Conservation (phyloP, 2,329 filamentous ascomycete species). For the Cordyceps cateniannulata region DNA sequence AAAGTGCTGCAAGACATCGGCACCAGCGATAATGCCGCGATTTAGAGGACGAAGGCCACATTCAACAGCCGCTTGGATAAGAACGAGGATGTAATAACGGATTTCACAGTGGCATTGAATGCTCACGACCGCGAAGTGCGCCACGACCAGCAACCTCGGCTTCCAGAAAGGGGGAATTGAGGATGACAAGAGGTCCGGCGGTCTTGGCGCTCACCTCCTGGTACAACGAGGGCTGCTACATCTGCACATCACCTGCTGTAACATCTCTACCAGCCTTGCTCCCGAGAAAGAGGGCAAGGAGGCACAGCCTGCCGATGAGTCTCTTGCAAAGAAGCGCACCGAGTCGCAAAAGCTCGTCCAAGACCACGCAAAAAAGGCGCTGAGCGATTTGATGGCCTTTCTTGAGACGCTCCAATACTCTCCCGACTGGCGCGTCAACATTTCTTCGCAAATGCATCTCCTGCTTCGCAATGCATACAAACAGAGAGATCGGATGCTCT, state of each 20-base stretch:
- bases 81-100: not conserved
- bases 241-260: constrained; percentile 62
- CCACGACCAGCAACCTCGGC: too few species aligned
- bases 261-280: constrained; percentile 34
- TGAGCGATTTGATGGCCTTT: constrained; percentile 69
- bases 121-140: not conserved
- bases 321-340: constrained; percentile 15
- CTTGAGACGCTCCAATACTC: constrained; percentile 73
- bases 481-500: too few species aligned
- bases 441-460: constrained; percentile 53
- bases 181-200: constrained; percentile 57
- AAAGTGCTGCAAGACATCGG: constrained; percentile 58
- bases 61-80: not conserved
- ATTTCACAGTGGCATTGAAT: not conserved
- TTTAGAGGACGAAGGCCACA: not conserved
- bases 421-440: constrained; percentile 56
- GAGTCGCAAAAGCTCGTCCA: constrained; percentile 59
- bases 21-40: constrained; percentile 37
- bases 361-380: constrained; percentile 65
- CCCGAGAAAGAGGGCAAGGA: not conserved
- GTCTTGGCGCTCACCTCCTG: constrained; percentile 65
- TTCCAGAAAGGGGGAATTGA: not conserved
- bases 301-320: not conserved
- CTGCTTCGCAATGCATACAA: not conserved
- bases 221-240: constrained; percentile 70